These are phyloP conservation scores for Martensiomyces pterosporus DNA, from an alignment of 192 early-diverging fungal genomes.

Conservation along the genomic window DNA sequence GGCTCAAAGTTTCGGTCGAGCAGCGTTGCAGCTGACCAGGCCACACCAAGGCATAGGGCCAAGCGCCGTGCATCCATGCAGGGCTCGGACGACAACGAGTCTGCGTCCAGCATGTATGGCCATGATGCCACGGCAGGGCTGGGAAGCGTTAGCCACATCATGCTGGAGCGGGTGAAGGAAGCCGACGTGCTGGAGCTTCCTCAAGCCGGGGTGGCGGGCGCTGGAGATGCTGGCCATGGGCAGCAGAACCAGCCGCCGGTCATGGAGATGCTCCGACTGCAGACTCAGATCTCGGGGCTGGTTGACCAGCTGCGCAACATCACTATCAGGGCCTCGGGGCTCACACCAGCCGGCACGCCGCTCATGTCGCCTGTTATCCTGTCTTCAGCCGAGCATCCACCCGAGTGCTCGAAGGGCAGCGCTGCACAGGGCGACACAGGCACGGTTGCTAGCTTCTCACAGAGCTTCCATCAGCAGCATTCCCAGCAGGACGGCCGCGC, in stretches of 20 bases:
- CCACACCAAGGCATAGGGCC: slow-evolving; percentile 1
- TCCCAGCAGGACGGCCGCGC: too few relatives aligned
- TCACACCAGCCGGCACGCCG: slow-evolving; percentile 2
- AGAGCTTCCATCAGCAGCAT: too few relatives aligned
- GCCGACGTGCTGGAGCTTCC: slow-evolving; percentile 8
- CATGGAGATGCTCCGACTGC: slow-evolving; percentile 48
- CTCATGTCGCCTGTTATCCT: not conserved
- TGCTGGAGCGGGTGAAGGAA: slow-evolving; percentile 19
- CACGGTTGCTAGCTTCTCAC: too few relatives aligned
- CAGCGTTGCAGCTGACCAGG: not conserved
- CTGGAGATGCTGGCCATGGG: too few relatives aligned
- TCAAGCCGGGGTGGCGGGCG: not conserved
- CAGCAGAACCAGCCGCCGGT: slow-evolving; percentile 16
- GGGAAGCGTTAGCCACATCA: slow-evolving; percentile 31
- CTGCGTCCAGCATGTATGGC: not conserved
- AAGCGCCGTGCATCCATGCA: slow-evolving; percentile 28
- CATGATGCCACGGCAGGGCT: slow-evolving; percentile 2
- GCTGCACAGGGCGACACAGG: too few relatives aligned
- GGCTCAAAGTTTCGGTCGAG: not conserved
- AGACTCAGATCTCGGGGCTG: slow-evolving; percentile 44
- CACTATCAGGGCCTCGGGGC: slow-evolving; percentile 31
- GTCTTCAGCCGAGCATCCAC: not conserved
- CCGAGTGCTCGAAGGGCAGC: not conserved
- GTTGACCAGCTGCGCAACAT: slow-evolving; percentile 43
- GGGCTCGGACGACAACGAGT: slow-evolving; percentile 6